Evolutionary conservation across 257 asterid species (phyloP).

Genomic region (Parsonsia alboflavescens): DNA sequence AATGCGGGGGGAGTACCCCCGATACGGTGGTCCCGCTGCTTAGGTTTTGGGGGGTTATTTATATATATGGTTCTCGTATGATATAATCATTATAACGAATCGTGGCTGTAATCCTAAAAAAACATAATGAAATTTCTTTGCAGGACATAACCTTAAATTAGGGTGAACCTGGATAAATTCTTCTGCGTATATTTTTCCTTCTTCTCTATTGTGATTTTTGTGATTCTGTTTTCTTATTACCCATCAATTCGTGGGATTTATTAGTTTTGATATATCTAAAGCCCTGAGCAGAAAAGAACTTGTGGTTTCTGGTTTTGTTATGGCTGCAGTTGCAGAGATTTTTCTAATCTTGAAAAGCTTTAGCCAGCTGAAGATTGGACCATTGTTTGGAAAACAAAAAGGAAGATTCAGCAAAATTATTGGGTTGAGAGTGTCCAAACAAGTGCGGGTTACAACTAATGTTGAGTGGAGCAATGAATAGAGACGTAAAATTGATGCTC

Average conservation of each 20-base stretch:
- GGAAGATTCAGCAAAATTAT: constrained; percentile 18
- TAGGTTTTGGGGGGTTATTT: too few relatives aligned
- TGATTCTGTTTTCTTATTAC: too few relatives aligned
- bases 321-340: constrained; percentile 21
- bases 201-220: too few relatives aligned
- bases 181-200: too few relatives aligned
- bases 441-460: constrained; percentile 57
- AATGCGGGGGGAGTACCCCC: too few relatives aligned
- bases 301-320: neutral
- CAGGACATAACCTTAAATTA: too few relatives aligned
- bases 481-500: constrained; percentile 53
- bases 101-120: too few relatives aligned
- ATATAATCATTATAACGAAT: too few relatives aligned
- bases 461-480: constrained; percentile 39
- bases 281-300: neutral
- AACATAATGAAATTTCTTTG: too few relatives aligned
- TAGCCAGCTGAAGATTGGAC: constrained; percentile 56
- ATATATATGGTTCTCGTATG: too few relatives aligned
- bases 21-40: too few relatives aligned
- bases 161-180: too few relatives aligned
- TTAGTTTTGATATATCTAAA: neutral
- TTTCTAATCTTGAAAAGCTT: constrained; percentile 22
- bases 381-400: constrained; percentile 53
- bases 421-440: constrained; percentile 26
- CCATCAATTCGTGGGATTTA: neutral